These are phyloP conservation scores for Leptodermis oblonga DNA, from an alignment of 257 asterid genomes.

Conservation along the genomic window DNA sequence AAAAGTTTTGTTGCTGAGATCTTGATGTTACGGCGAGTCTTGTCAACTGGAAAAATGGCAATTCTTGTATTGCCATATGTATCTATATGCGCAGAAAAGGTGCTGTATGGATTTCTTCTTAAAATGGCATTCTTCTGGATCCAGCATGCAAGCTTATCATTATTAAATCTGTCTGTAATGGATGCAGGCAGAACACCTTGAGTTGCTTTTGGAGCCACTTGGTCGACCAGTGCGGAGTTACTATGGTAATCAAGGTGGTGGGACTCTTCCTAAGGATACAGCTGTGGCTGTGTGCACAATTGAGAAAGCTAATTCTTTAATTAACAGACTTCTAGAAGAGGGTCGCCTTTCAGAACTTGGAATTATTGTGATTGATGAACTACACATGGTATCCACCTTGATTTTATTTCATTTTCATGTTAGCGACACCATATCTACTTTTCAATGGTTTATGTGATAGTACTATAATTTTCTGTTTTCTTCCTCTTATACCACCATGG, in stretches of 20 bases:
- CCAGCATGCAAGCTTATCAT: constrained; percentile 10
- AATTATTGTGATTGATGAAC: constrained; percentile 95
- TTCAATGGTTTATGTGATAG: background rate
- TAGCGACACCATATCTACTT: background rate
- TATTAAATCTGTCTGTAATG: constrained; percentile 5
- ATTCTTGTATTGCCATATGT: constrained; percentile 96
- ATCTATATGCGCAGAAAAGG: constrained; percentile 96
- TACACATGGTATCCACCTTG: constrained; percentile 78
- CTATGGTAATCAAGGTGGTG: constrained; percentile 97
- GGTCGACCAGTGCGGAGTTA: constrained; percentile 89
- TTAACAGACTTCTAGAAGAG: constrained; percentile 84
- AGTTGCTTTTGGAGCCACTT: constrained; percentile 78
- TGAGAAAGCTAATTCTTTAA: constrained; percentile 93
- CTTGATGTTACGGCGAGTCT: constrained; percentile 81
- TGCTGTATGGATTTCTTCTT: constrained; percentile 20
- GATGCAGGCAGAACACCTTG: constrained; percentile 89
- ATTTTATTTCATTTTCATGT: constrained; percentile 20
- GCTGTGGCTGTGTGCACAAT: constrained; percentile 94
- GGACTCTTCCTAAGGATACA: constrained; percentile 90
- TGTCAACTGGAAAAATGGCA: constrained; percentile 82
- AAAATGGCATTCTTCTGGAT: constrained; percentile 14
- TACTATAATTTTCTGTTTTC: background rate
- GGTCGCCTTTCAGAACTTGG: constrained; percentile 95
- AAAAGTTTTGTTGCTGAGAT: constrained; percentile 98
- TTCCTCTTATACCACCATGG: background rate